phyloP scores from a whole-genome alignment of 2,329 filamentous ascomycete species.

The Cladosporium sp. region DNA sequence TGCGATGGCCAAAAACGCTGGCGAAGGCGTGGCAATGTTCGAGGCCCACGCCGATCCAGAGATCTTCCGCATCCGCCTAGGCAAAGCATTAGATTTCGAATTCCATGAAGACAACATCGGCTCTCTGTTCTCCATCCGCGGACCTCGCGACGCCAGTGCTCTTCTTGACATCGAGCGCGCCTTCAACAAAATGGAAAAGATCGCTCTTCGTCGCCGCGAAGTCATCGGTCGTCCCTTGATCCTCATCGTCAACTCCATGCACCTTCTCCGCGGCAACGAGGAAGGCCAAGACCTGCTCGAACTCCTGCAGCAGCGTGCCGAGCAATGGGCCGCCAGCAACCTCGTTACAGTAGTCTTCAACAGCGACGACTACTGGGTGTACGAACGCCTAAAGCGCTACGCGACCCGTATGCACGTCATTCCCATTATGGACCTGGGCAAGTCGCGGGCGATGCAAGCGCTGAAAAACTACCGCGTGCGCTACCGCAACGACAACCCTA shows the following conservation, averaged over 20 bases:
- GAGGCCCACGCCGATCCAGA: constrained; percentile 94
- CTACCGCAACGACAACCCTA: constrained; percentile 64
- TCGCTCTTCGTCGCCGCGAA: constrained; percentile 69
- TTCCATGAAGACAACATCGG: constrained; percentile 98
- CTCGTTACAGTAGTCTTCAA: constrained; percentile 93
- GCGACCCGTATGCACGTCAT: constrained; percentile 94
- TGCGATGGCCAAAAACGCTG: constrained; percentile 88
- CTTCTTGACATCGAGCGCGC: constrained; percentile 93
- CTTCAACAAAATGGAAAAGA: constrained; percentile 96
- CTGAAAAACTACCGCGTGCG: constrained; percentile 74
- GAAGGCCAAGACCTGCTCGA: constrained; percentile 92
- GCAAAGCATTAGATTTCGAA: constrained; percentile 92
- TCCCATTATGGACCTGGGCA: constrained; percentile 77
- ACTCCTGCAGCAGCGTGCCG: constrained; percentile 88
- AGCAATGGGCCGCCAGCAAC: constrained; percentile 91
- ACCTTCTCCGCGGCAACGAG: constrained; percentile 85
- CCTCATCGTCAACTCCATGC: constrained; percentile 91
- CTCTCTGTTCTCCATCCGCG: constrained; percentile 88
- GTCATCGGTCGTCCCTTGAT: constrained; percentile 66
- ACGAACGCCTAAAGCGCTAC: constrained; percentile 87
- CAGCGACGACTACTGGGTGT: constrained; percentile 97
- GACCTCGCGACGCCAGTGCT: constrained; percentile 85
- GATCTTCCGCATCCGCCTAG: constrained; percentile 87
- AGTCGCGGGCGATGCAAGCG: constrained; percentile 70
- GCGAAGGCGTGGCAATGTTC: constrained; percentile 88